These are phyloP conservation scores for Gaultheria prostrata DNA, from an alignment of 148 eudicot species.

Conservation along the genomic window DNA sequence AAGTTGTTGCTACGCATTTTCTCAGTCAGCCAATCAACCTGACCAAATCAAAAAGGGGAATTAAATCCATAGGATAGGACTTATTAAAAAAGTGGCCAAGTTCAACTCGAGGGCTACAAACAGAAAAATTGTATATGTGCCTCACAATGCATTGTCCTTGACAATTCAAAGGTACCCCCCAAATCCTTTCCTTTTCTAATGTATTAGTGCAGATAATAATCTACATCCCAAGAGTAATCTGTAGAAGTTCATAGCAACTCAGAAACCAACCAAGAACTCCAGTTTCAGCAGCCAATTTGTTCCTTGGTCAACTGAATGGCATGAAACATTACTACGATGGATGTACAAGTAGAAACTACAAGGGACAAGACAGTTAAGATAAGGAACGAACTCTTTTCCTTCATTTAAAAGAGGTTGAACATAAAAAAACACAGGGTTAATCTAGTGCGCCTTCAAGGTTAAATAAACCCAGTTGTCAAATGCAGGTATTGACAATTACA, in stretches of 20 bases:
- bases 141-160: not conserved
- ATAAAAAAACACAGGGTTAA: not conserved
- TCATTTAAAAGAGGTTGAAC: not conserved
- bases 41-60: not conserved
- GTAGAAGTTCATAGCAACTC: not conserved
- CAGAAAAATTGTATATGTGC: not conserved
- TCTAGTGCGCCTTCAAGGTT: not conserved
- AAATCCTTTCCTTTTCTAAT: not conserved
- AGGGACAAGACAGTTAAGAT: not conserved
- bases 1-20: constrained; percentile 93
- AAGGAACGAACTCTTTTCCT: not conserved
- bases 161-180: not conserved
- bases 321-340: not conserved
- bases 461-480: not conserved
- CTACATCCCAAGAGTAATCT: constrained; percentile 4
- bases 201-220: not conserved
- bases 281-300: not conserved
- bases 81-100: not conserved
- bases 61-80: not conserved
- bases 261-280: not conserved
- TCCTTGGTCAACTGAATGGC: not conserved
- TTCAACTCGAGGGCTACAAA: not conserved
- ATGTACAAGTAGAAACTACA: not conserved
- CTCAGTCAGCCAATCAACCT: constrained; percentile 97
- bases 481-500: not conserved